Evolutionary conservation across 2,329 filamentous ascomycete genomes (phyloP), one percentile per base, ranked within the genome.

Genomic region (Coleophoma eucalyptorum): DNA sequence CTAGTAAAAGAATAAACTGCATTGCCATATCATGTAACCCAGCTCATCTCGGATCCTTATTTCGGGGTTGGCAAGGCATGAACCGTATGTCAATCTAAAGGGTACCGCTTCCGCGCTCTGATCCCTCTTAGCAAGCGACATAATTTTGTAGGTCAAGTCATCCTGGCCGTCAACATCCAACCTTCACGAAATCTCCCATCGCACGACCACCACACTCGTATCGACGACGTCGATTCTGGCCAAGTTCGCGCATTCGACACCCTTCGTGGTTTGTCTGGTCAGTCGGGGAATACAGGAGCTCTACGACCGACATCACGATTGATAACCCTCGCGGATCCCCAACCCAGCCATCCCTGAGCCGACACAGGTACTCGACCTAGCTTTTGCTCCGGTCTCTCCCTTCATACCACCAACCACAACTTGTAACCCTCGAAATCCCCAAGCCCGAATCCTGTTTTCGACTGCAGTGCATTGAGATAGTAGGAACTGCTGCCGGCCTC

Each of bases 401-500:
- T 46, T 46, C 31, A 37, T 32, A 38, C 20, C 42, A 43, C 35
- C 20, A 51, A 43, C 43, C 49, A 21, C 38, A 26, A 37, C 38
- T 48, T 48, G 19, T 21, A 48, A 38, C 49, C 40, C 21, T 43
- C 50, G 40, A 48, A 11, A n/a, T 11, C 37, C 35, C 31, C 20
- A 12, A n/a, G 16, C n/a, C 40, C 42, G 40, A 43, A 37, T 10
- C 35, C 21, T 45, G 34, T 33, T 44, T 51, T 35, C 18, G 13
- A 15, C 44, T 33, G 38, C 35, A 37, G 42, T 48, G 48, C 53
- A 55, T 55, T 59, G 57, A 56, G 49, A 58, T 59, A 62, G 54
- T 31, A 52, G 44, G 41, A 37, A 53, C 55, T 52, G 55, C 57
- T 47, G 59, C 51, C 55, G 52, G 62, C 62, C 64, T 55, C 61